These are phyloP conservation scores for Zalerion maritima DNA, from an alignment of 495 filamentous ascomycete genomes.

Conservation along the genomic window DNA sequence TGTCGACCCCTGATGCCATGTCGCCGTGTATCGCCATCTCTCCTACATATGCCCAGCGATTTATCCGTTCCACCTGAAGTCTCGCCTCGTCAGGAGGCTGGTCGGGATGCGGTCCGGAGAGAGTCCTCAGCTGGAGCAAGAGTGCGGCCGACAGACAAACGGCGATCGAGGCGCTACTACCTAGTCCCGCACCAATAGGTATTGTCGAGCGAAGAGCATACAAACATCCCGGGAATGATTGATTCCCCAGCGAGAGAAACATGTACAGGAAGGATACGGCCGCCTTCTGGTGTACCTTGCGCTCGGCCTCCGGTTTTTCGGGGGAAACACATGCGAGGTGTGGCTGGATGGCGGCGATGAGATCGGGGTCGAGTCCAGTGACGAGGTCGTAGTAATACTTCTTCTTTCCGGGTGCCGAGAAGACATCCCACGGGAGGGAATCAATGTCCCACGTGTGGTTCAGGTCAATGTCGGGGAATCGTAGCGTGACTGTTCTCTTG, in stretches of 20 bases:
- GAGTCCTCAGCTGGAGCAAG: conserved; percentile 71
- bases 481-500: conserved; percentile 65
- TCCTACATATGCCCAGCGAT: conserved; percentile 91
- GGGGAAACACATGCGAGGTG: conserved; percentile 55
- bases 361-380: conserved; percentile 65
- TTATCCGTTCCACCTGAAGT: conserved; percentile 81
- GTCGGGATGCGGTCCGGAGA: conserved; percentile 78
- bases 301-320: conserved; percentile 42
- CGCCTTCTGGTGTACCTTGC: conserved; percentile 66
- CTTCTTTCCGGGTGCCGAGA: conserved; percentile 68
- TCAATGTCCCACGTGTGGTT: conserved; percentile 88
- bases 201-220: conserved; percentile 92
- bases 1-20: conserved; percentile 91
- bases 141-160: conserved; percentile 83
- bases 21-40: conserved; percentile 97
- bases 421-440: conserved; percentile 68
- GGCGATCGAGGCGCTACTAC: conserved; percentile 81
- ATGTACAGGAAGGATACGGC: conserved; percentile 84
- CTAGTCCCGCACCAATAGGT: conserved; percentile 81
- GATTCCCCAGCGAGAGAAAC: conserved; percentile 72
- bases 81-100: conserved; percentile 70
- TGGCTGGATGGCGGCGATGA: conserved; percentile 63
- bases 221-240: conserved; percentile 59
- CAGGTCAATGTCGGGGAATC: conserved; percentile 75
- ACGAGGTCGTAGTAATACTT: conserved; percentile 86